phyloP scores from a whole-genome alignment of 257 asterid genomes.

The Plantago major region DNA sequence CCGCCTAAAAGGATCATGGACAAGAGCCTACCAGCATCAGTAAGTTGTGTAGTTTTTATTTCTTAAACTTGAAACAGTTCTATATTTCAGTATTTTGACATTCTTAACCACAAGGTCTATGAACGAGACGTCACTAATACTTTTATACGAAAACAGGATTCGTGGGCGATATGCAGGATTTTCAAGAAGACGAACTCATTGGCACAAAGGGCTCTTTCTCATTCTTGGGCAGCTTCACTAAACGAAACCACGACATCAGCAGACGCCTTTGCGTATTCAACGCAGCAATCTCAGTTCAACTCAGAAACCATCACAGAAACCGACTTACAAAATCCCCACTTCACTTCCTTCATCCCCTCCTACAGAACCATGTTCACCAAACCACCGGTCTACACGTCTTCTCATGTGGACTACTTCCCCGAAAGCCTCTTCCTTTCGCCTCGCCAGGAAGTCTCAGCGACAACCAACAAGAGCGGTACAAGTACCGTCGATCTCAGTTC shows the following conservation, averaged over 20 bases:
- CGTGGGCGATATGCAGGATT: conserved; percentile 83
- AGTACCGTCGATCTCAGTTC: conserved; percentile 31
- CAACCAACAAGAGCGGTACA: conserved; percentile 15
- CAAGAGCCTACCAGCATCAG: conserved; percentile 46
- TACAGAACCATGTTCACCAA: conserved; percentile 5
- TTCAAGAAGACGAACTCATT: conserved; percentile 58
- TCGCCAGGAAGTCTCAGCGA: conserved; percentile 28
- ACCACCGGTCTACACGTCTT: conserved; percentile 13
- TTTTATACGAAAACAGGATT: conserved; percentile 35
- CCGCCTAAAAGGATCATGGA: conserved; percentile 39
- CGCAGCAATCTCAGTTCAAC: conserved; percentile 24
- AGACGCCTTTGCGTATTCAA: conserved; percentile 30
- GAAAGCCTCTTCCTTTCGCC: conserved; percentile 35
- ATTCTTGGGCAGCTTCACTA: conserved; percentile 39
- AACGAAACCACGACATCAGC: conserved; percentile 36
- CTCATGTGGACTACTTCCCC: conserved; percentile 30
- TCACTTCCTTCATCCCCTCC: conserved; percentile 22
- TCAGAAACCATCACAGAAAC: conserved; percentile 18
- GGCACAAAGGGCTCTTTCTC: conserved; percentile 57
- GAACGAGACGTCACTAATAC: not conserved
- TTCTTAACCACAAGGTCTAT: not conserved
- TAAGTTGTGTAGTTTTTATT: conserved; percentile 21
- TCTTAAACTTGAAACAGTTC: not conserved
- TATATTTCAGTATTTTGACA: not conserved
- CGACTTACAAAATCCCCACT: conserved; percentile 24